These are phyloP conservation scores for Metarhizium humberi DNA, from an alignment of 2,329 filamentous ascomycete genomes.

Conservation along the genomic window DNA sequence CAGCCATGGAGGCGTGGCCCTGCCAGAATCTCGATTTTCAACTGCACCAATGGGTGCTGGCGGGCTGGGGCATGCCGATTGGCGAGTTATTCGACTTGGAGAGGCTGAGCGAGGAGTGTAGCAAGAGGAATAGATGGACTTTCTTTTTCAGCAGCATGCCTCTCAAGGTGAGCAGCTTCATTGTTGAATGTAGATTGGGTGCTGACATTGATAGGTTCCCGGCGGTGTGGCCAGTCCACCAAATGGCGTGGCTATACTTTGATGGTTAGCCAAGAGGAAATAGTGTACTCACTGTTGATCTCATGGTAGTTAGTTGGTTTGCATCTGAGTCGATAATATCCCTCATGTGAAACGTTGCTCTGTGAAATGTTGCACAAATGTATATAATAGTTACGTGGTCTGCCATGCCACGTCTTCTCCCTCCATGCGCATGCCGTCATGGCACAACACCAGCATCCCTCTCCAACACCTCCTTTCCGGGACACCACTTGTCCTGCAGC, in stretches of 20 bases:
- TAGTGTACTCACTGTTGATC: too few species aligned
- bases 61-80: slow-evolving; percentile 42
- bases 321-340: neutral
- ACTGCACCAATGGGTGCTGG: slow-evolving; percentile 35
- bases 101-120: slow-evolving; percentile 23
- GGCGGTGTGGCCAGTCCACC: slow-evolving; percentile 29
- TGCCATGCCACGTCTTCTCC: neutral
- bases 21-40: slow-evolving; percentile 20
- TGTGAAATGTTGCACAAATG: too few species aligned
- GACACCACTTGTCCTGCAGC: slow-evolving; percentile 43
- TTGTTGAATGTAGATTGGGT: neutral
- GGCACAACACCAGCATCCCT: slow-evolving; percentile 24
- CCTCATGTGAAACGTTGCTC: neutral
- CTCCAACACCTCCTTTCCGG: slow-evolving; percentile 37
- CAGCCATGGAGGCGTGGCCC: slow-evolving; percentile 41
- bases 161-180: slow-evolving; percentile 16
- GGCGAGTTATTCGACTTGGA: slow-evolving; percentile 40
- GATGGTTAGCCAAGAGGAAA: neutral
- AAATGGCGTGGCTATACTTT: slow-evolving; percentile 29
- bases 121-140: slow-evolving; percentile 21
- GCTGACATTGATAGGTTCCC: slow-evolving; percentile 14
- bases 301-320: too few species aligned
- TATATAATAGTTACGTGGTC: too few species aligned
- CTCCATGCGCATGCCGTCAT: neutral
- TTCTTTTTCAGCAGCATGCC: slow-evolving; percentile 32